Base-by-base conservation (phyloP, 164 flowering plant species). In the Aristolochia fimbriata region DNA sequence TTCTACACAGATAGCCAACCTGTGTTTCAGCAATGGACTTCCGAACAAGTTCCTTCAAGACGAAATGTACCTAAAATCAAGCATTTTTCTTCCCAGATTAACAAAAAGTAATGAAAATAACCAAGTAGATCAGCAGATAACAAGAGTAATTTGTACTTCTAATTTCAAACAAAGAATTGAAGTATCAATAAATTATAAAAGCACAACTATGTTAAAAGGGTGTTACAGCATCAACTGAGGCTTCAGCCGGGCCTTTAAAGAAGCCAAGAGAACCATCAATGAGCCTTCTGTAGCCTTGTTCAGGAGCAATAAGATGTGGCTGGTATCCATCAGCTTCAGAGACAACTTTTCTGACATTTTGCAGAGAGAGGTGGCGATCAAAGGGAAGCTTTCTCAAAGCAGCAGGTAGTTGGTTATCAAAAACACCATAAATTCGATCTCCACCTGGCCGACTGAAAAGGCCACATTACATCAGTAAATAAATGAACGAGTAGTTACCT, bases 181-280 rank as follows among this genome's bases (percentile, higher is more conserved):
- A 43, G 23, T 46, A 51, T 17, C 15, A 45, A 51, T 52, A 43
- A 27, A n/a, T 19, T 37, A 17, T 15, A 15, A 20, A 8, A 54
- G 43, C 23, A 14, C 17, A 9, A 55, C 2, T 55, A 19, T 15
- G 31, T 37, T 17, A 50, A 27, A 50, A 4, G n/a, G 45, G 69
- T 12, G 57, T 77, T 84, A 94, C 99, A 62, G 97, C 97, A 80
- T 94, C 97, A 63, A 91, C 97, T 15, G 96, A 83, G 52, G 99
- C 99, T 78, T 94, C 99, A 72, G 96, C 95, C 22, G 99, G 99
- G 66, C 99, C 99, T 77, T 83, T 94, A 74, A 94, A 94, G 72
- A 71, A 94, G 73, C 79, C 80, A 22, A 91, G 90, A 60, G 99
- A 84, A 60, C 97, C 85, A 62, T 94, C 97, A 68, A 94, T 94